These are phyloP conservation scores for Penicillium italicum DNA, from an alignment of 2,329 filamentous ascomycete species.

Conservation along the genomic window DNA sequence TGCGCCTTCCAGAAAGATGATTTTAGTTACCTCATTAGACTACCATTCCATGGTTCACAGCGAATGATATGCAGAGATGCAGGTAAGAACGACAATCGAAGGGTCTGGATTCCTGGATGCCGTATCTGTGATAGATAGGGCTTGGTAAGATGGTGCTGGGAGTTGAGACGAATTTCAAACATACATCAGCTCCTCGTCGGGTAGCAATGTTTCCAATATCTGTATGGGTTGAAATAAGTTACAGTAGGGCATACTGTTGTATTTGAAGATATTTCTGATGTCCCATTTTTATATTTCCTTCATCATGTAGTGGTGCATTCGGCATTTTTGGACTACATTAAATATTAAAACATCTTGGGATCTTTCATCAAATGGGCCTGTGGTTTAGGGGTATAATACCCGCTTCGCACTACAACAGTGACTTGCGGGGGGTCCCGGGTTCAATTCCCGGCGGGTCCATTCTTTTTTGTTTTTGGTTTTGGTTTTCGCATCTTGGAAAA, in stretches of 20 bases:
- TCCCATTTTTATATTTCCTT: background rate
- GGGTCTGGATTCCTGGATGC: too few relatives aligned
- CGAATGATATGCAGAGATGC: too few relatives aligned
- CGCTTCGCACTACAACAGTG: conserved; percentile 8
- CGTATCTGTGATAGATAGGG: background rate
- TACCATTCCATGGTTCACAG: background rate
- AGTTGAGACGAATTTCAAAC: too few relatives aligned
- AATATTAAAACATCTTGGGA: too few relatives aligned
- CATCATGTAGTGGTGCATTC: background rate
- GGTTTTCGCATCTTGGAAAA: too few relatives aligned
- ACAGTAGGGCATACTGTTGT: too few relatives aligned
- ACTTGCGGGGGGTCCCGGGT: conserved; percentile 17
- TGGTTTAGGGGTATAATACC: conserved; percentile 15
- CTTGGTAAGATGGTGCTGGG: background rate
- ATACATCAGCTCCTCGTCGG: too few relatives aligned
- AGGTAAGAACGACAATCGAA: too few relatives aligned
- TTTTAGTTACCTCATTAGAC: background rate
- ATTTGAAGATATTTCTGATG: background rate
- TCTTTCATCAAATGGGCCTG: conserved; percentile 8
- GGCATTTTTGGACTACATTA: rapidly evolving
- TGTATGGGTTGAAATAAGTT: background rate
- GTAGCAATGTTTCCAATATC: background rate
- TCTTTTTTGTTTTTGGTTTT: background rate
- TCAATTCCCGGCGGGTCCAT: conserved; percentile 17
- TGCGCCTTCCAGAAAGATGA: background rate